phyloP scores from a whole-genome alignment of 1,284 basidiomycete species.

The Microbotryomycetes sp. region DNA sequence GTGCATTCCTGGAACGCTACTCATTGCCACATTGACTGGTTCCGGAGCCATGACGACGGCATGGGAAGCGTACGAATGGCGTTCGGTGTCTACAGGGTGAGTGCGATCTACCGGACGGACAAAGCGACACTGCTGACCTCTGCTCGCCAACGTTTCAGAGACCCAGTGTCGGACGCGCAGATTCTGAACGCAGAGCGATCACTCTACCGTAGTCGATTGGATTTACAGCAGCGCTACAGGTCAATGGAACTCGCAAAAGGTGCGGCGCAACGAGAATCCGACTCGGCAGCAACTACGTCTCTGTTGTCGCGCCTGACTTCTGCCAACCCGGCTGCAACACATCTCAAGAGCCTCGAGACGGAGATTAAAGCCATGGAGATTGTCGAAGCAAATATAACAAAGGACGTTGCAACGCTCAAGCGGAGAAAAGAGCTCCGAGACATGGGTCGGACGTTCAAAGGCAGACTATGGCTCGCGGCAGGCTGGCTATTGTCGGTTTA shows the following conservation, averaged over 20 bases:
- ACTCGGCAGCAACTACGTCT: constrained; percentile 11
- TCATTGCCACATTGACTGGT: constrained; percentile 44
- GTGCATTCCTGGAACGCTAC: constrained; percentile 42
- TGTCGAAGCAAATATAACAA: constrained; percentile 41
- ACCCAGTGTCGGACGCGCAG: constrained; percentile 35
- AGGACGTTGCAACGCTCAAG: constrained; percentile 39
- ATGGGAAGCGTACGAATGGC: constrained; percentile 43
- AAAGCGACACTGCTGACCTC: not conserved
- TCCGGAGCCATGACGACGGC: constrained; percentile 43
- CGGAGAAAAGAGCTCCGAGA: constrained; percentile 38
- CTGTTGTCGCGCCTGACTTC: constrained; percentile 25
- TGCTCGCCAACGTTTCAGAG: constrained; percentile 15
- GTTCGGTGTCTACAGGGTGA: constrained; percentile 34
- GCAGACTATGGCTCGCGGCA: constrained; percentile 37
- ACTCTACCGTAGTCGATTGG: constrained; percentile 31
- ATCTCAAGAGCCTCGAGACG: constrained; percentile 38
- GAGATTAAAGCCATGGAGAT: constrained; percentile 42
- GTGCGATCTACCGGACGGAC: not conserved
- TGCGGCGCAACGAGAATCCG: constrained; percentile 23
- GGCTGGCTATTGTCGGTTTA: constrained; percentile 42
- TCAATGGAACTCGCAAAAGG: constrained; percentile 19
- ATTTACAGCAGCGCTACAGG: constrained; percentile 28
- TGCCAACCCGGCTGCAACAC: constrained; percentile 27
- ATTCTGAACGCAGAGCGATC: constrained; percentile 35
- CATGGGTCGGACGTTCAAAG: constrained; percentile 38